These are phyloP conservation scores for Myxozyma kluyveri DNA, from an alignment of 805 yeast genomes.

Conservation along the genomic window DNA sequence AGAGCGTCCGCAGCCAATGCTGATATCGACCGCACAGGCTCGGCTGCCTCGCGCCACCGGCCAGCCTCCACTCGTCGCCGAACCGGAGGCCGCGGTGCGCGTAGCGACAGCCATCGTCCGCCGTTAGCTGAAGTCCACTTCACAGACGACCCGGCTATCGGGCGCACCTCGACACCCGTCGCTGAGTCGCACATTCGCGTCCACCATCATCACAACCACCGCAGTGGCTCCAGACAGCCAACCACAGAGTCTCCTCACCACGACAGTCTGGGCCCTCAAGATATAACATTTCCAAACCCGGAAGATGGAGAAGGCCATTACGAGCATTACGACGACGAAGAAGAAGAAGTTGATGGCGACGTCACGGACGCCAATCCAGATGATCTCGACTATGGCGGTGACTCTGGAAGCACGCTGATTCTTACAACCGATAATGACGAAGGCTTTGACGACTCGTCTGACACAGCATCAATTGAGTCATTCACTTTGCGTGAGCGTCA, in stretches of 20 bases:
- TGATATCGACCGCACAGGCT: no score
- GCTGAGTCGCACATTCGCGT: constrained; percentile 19
- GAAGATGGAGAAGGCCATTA: neutral
- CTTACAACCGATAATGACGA: constrained; percentile 34
- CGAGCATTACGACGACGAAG: constrained; percentile 8
- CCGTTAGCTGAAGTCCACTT: constrained; percentile 27
- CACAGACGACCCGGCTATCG: constrained; percentile 27
- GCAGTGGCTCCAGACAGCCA: constrained; percentile 4
- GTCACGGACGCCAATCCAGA: no score
- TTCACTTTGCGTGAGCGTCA: constrained; percentile 89
- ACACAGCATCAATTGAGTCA: constrained; percentile 63
- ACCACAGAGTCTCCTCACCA: neutral
- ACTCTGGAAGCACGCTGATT: constrained; percentile 22
- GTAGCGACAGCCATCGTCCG: constrained; percentile 7
- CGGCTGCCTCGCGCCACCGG: no score
- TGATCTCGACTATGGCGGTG: constrained; percentile 28
- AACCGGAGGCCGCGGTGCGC: no score
- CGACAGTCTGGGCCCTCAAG: no score
- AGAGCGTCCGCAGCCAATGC: no score
- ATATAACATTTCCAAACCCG: no score
- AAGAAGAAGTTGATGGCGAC: constrained; percentile 2
- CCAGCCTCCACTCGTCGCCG: no score
- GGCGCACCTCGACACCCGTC: constrained; percentile 23
- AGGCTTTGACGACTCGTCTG: constrained; percentile 38
- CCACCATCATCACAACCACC: constrained; percentile 23